Evolutionary conservation across 768 basidiomycete species (phyloP).

Genomic region (Pleurotus salmoneostramineus): DNA sequence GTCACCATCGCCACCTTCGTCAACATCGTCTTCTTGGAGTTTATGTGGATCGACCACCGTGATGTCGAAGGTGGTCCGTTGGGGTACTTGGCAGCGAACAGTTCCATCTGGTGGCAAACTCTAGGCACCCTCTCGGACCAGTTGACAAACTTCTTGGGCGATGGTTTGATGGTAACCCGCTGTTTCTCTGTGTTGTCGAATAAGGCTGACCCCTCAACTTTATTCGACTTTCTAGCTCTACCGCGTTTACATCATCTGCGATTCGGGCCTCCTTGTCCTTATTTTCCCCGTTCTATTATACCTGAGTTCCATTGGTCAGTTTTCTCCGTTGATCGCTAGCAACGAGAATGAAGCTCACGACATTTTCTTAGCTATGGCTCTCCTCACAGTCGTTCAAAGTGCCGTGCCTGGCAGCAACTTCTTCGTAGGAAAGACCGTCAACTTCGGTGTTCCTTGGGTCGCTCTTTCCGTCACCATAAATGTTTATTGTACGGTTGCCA

Average conservation of each 20-base stretch:
- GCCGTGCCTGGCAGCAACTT: conserved; percentile 22
- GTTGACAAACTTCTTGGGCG: conserved; percentile 26
- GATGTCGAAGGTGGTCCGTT: conserved; percentile 25
- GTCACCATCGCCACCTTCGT: neutral
- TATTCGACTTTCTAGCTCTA: conserved; percentile 22
- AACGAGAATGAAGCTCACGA: neutral
- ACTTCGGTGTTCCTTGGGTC: conserved; percentile 24
- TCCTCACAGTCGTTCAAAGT: conserved; percentile 22
- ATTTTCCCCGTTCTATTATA: conserved; percentile 15
- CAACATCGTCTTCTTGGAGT: conserved; percentile 10
- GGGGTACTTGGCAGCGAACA: conserved; percentile 21
- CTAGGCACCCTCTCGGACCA: conserved; percentile 21
- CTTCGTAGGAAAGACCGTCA: conserved; percentile 19
- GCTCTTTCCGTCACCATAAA: conserved; percentile 22
- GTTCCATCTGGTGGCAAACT: conserved; percentile 26
- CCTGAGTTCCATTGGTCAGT: conserved; percentile 12
- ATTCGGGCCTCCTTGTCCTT: conserved; percentile 6
- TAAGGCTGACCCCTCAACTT: neutral
- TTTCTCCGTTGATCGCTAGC: neutral
- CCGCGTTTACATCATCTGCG: conserved; percentile 29
- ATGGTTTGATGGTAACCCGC: conserved; percentile 28
- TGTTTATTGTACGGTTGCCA: conserved; percentile 23
- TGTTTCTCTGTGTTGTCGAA: neutral
- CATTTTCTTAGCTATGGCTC: conserved; percentile 17
- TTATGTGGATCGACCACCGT: conserved; percentile 27